Evolutionary conservation across 2,329 filamentous ascomycete species (phyloP).

Genomic region (Bipolaris bicolor): DNA sequence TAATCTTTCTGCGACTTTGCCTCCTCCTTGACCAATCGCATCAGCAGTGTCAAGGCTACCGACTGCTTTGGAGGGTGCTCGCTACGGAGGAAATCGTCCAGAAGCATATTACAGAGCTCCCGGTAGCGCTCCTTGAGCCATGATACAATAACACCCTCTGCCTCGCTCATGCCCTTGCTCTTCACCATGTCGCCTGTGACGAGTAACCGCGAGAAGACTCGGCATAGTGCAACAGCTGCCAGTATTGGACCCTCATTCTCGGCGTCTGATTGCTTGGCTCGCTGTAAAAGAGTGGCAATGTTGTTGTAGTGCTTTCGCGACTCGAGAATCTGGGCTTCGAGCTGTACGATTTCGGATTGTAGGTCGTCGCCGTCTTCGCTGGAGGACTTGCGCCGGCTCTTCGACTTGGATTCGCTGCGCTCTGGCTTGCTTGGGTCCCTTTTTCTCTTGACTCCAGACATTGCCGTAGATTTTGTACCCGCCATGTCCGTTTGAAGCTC

Average conservation of each 20-base stretch:
- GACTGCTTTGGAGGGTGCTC: conserved; percentile 67
- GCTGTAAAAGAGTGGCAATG: conserved; percentile 73
- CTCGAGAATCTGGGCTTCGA: conserved; percentile 82
- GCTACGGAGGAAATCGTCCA: conserved; percentile 62
- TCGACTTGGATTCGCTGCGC: conserved; percentile 50
- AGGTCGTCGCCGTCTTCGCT: conserved; percentile 40
- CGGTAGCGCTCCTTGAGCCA: conserved; percentile 80
- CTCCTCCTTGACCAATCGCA: conserved; percentile 85
- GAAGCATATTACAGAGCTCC: conserved; percentile 71
- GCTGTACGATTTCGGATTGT: conserved; percentile 70
- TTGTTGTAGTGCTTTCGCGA: conserved; percentile 93
- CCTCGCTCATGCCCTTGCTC: conserved; percentile 70
- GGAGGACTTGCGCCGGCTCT: conserved; percentile 39
- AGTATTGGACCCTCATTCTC: conserved; percentile 65
- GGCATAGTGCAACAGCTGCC: conserved; percentile 80
- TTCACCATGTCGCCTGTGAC: conserved; percentile 73
- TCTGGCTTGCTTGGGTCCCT: conserved; percentile 42
- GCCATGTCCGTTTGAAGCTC: conserved; percentile 41
- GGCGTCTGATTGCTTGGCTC: conserved; percentile 56
- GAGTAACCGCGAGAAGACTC: conserved; percentile 82
- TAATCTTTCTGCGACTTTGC: conserved; percentile 54
- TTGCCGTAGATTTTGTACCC: conserved; percentile 30
- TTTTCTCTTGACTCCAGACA: conserved; percentile 53
- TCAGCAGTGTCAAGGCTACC: conserved; percentile 76
- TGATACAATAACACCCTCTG: conserved; percentile 73